Conservation (phyloP, 768 basidiomycete genomes). For the Filobasidium floriforme region DNA sequence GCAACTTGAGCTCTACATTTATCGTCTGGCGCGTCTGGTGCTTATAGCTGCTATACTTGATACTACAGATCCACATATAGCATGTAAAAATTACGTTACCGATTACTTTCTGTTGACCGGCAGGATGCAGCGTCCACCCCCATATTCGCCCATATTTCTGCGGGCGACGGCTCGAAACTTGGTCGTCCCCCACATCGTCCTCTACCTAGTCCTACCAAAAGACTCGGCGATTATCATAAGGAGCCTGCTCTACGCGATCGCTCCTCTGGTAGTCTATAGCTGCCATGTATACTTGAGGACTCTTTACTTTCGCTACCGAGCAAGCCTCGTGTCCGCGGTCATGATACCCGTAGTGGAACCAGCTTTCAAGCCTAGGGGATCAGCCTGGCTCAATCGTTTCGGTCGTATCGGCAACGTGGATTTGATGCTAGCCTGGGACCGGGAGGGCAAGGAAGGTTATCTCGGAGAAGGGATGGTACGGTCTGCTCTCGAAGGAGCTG, state of each 20-base stretch:
- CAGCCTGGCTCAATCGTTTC: background rate
- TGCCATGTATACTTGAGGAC: background rate
- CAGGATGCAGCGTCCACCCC: background rate
- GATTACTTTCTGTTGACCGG: background rate
- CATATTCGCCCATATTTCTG: background rate
- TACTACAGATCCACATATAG: too few relatives aligned
- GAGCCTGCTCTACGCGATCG: background rate
- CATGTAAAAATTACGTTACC: too few relatives aligned
- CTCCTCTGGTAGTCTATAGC: background rate
- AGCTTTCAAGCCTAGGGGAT: background rate
- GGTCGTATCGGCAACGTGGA: background rate
- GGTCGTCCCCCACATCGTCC: background rate
- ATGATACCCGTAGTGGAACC: background rate
- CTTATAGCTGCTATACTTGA: too few relatives aligned
- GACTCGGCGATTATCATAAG: background rate
- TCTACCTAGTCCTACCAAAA: background rate
- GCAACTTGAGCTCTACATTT: too few relatives aligned
- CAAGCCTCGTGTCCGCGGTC: background rate
- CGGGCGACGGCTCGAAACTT: background rate
- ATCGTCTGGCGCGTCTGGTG: too few relatives aligned
- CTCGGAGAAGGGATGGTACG: slow-evolving; percentile 38
- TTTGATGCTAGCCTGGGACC: slow-evolving; percentile 4
- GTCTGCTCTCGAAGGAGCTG: slow-evolving; percentile 7
- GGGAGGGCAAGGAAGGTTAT: slow-evolving; percentile 33
- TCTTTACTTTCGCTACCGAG: background rate